These are phyloP conservation scores for Chenopodium album DNA, from an alignment of 148 eudicot genomes.

Conservation along the genomic window DNA sequence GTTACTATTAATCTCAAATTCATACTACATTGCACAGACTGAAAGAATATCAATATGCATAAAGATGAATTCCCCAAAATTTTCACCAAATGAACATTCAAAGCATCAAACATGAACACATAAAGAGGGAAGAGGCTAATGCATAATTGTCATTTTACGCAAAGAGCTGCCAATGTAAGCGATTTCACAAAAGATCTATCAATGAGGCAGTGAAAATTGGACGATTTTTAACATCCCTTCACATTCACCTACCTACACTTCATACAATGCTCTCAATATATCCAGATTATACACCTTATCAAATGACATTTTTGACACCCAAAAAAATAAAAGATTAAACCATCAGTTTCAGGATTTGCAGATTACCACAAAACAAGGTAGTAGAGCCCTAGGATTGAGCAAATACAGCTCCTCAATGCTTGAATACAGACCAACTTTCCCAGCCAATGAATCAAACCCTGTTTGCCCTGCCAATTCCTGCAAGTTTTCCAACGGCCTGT, in stretches of 20 bases:
- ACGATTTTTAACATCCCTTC: constrained; percentile 2
- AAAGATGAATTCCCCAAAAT: neutral
- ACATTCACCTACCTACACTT: neutral
- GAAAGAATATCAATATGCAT: too few relatives aligned
- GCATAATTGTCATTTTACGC: neutral
- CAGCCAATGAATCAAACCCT: constrained; percentile 96
- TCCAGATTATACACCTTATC: constrained; percentile 13
- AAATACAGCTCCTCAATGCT: constrained; percentile 92
- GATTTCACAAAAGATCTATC: constrained; percentile 9
- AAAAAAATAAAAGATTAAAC: neutral
- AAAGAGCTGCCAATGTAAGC: neutral
- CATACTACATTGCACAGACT: neutral
- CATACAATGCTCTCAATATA: constrained; percentile 13
- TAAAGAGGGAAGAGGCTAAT: neutral
- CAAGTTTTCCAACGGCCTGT: constrained; percentile 81
- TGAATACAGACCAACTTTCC: constrained; percentile 88
- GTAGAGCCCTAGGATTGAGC: constrained; percentile 90
- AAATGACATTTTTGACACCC: constrained; percentile 3
- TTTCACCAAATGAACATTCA: neutral
- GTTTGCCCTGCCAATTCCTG: constrained; percentile 78
- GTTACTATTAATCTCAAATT: neutral
- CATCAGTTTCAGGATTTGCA: constrained; percentile 51
- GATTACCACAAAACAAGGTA: constrained; percentile 96
- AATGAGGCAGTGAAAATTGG: constrained; percentile 18
- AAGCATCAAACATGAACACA: neutral